A percentile compares a stretch with the other conserved stretches of the same genome.
These are phyloP conservation scores for Cytospora leucostoma DNA, from an alignment of 2,329 filamentous ascomycete species.

Conservation along the genomic window DNA sequence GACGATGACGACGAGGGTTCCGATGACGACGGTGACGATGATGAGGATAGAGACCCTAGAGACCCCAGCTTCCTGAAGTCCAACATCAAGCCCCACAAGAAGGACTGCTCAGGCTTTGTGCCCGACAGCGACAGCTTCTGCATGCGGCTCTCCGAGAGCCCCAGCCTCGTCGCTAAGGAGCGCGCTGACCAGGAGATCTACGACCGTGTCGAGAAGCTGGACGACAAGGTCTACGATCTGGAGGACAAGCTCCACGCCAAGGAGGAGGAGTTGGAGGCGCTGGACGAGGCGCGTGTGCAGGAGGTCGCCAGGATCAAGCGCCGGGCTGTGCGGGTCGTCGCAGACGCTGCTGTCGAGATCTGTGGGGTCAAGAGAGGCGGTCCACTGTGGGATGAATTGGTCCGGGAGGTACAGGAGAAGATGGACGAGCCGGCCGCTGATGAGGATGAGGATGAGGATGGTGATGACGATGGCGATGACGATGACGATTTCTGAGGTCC, in stretches of 20 bases:
- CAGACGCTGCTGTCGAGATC: neutral
- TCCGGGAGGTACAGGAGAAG: neutral
- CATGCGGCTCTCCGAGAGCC: neutral
- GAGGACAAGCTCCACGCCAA: too few relatives aligned
- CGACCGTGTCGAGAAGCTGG: neutral
- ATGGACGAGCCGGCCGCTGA: neutral
- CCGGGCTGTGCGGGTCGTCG: neutral
- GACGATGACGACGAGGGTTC: neutral
- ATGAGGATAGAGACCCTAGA: neutral
- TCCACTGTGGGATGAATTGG: neutral
- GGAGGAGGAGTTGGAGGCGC: neutral
- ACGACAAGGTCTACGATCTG: too few relatives aligned
- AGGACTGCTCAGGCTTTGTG: neutral
- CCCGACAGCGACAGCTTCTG: neutral
- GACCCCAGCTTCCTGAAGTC: neutral
- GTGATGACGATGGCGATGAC: too few relatives aligned
- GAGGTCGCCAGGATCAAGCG: neutral
- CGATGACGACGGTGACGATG: neutral
- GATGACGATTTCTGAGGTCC: too few relatives aligned
- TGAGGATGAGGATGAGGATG: neutral
- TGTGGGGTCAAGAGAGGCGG: neutral
- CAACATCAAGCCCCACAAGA: neutral
- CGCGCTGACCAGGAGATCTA: neutral
- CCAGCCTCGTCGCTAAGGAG: neutral
- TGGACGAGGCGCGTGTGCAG: neutral